Evolutionary conservation across 2,329 filamentous ascomycete genomes (phyloP), one percentile per base, ranked within the genome.

Genomic region (Zelopaecilomyces penicillatus): DNA sequence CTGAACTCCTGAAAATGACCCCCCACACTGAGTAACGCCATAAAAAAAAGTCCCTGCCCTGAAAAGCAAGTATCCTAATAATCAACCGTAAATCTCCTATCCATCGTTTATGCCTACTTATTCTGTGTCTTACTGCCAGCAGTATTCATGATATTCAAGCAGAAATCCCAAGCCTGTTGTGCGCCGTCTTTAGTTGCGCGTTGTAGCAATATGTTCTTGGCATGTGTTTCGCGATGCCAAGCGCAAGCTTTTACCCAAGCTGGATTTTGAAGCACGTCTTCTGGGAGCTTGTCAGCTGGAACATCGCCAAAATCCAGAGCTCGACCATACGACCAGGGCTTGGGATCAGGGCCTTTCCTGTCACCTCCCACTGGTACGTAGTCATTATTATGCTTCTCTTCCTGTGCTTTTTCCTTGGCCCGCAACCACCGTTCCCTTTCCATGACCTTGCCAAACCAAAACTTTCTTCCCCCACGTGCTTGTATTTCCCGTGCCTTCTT

Each of bases 401-500:
- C 50, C 11, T 45, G 39, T 11, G 43, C 46, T 27, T 48, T 45
- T 42, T 59, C 51, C 37, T 52, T 53, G 6, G 50, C 47, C 5
- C 49, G 57, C 39, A 62, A 50, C 49, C 60, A 62, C 29, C 55
- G 64, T 49, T 67, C 55, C 8, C 71, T 65, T 39, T 64, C 55
- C 0, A 61, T 56, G 0, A 65, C 69, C 46, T 66, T 68, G 19
- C 76, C 74, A 39, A 76, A 72, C 50, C 71, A 73, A 5, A 57
- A 60, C 50, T 81, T 81, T 12, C 73, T 65, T 3, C 62, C 64
- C 4, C 68, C 69, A 2, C 77, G 70, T 2, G 57, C 57, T 34
- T 60, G 53, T 30, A 81, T 78, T 46, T 81, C 76, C 1, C 57
- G 53, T 31, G 68, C 62, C 48, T 79, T 81, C 11, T 59, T 56